Evolutionary conservation across 1,284 basidiomycete genomes (phyloP), one percentile per base, ranked within the genome.

Genomic region (Malassezia psittaci): DNA sequence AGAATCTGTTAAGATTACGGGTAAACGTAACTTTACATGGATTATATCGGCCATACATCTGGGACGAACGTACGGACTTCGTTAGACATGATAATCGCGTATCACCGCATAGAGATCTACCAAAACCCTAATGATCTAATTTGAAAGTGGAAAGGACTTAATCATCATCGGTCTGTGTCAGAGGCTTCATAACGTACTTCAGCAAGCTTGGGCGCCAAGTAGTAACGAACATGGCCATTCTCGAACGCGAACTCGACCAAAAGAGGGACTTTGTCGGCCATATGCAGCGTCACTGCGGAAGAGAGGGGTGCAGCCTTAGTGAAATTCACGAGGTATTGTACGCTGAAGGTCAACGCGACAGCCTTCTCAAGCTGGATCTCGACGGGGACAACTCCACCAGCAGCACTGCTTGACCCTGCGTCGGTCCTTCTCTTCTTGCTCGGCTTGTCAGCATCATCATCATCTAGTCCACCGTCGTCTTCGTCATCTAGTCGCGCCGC

Each of bases 261-360:
- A 1, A 68, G 60, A 16, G 65, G 65, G 9, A 71, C 65, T 44
- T 72, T 69, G 57, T 67, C 63, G 48, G 54, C 62, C 64, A 66
- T 66, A 61, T 75, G 66, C 44, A 77, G 65, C 50, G 68, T 81
- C 37, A 90, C 88, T 24, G 80, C 81, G 61, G 80, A 81, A 13
- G 84, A 82, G 37, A 99, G 78, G 16, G 85, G 81, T 0, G 86
- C 80, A 60, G 87, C 89, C 81, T 96, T 98, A 58, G 90, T 84
- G 76, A 99, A 99, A 79, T 96, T 96, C 76, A 87, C 83, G 32
- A 99, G 83, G 78, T 98, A 99, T 77, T 98, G 96, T 71, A 96
- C 81, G 36, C 87, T 90, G 79, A 99, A 99, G 1, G 90, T 96
- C 53, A 98, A 80, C 39, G 84, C 85, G 63, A 98, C 93, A 65